A percentile compares a stretch with the other conserved stretches of the same genome.
phyloP scores from a whole-genome alignment of 257 asterid genomes.

The Salvia miltiorrhiza region DNA sequence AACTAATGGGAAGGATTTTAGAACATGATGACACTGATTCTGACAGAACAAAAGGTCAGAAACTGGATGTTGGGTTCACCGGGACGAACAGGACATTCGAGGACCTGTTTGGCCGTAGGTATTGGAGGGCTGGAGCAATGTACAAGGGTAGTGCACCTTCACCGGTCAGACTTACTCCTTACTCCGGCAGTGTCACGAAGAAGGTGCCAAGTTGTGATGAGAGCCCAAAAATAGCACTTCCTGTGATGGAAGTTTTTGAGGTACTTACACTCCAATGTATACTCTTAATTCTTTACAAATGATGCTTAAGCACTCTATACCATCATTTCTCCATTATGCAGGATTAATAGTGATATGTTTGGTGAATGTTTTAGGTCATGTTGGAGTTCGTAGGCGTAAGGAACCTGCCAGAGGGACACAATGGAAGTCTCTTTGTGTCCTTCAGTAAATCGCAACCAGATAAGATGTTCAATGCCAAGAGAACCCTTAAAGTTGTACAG shows the following conservation, averaged over 20 bases:
- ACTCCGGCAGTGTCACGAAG: constrained; percentile 31
- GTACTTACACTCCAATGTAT: constrained; percentile 31
- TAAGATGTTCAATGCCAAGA: constrained; percentile 62
- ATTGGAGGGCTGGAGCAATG: constrained; percentile 99
- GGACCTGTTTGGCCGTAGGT: constrained; percentile 74
- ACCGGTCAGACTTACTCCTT: constrained; percentile 60
- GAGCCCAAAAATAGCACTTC: constrained; percentile 40
- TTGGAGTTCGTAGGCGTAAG: constrained; percentile 76
- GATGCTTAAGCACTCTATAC: background rate
- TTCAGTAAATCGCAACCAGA: constrained; percentile 81
- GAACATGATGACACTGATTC: constrained; percentile 96
- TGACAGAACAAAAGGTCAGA: constrained; percentile 89
- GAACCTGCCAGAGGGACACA: constrained; percentile 64
- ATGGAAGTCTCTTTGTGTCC: constrained; percentile 57
- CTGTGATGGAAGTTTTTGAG: constrained; percentile 51
- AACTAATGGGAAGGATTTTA: constrained; percentile 70
- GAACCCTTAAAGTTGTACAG: constrained; percentile 66
- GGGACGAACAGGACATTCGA: constrained; percentile 76
- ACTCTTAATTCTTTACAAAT: background rate
- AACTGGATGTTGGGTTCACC: constrained; percentile 80
- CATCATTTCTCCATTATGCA: background rate
- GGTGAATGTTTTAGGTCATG: constrained; percentile 62
- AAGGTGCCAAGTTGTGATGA: constrained; percentile 31
- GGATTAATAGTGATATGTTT: constrained; percentile 11
- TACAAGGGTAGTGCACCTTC: constrained; percentile 71